Evolutionary conservation across 2,329 filamentous ascomycete species (phyloP).

Genomic region (Claviceps purpurea): DNA sequence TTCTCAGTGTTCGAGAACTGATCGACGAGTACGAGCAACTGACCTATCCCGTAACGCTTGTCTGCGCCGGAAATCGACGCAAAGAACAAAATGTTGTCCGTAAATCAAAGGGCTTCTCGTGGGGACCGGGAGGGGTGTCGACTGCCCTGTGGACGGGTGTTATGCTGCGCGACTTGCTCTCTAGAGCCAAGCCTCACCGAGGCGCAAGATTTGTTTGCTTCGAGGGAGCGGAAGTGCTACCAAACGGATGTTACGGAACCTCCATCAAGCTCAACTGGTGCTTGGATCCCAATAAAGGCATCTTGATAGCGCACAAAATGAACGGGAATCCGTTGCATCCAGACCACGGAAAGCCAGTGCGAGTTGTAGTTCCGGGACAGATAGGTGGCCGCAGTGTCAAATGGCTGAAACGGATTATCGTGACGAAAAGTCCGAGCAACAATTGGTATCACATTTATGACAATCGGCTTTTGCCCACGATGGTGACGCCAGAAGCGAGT

Average conservation of each 20-base stretch:
- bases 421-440: conserved; percentile 68
- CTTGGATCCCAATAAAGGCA: conserved; percentile 67
- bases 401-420: conserved; percentile 71
- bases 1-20: conserved; percentile 57
- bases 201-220: conserved; percentile 77
- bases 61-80: conserved; percentile 81
- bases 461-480: conserved; percentile 79
- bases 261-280: conserved; percentile 82
- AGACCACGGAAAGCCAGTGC: conserved; percentile 75
- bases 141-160: conserved; percentile 83
- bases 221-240: conserved; percentile 77
- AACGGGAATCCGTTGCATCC: conserved; percentile 70
- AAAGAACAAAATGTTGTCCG: conserved; percentile 88
- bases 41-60: conserved; percentile 76
- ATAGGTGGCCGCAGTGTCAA: conserved; percentile 90
- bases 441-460: conserved; percentile 97
- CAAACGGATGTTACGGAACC: conserved; percentile 81
- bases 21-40: conserved; percentile 64
- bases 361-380: conserved; percentile 76
- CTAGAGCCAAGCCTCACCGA: conserved; percentile 51
- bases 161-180: conserved; percentile 57
- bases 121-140: conserved; percentile 77
- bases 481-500: conserved; percentile 69
- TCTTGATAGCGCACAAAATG: conserved; percentile 84
- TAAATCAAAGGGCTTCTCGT: conserved; percentile 89